Evolutionary conservation across 805 yeast species (phyloP), one percentile per base, ranked within the genome.

Genomic region (Metschnikowia proteae): DNA sequence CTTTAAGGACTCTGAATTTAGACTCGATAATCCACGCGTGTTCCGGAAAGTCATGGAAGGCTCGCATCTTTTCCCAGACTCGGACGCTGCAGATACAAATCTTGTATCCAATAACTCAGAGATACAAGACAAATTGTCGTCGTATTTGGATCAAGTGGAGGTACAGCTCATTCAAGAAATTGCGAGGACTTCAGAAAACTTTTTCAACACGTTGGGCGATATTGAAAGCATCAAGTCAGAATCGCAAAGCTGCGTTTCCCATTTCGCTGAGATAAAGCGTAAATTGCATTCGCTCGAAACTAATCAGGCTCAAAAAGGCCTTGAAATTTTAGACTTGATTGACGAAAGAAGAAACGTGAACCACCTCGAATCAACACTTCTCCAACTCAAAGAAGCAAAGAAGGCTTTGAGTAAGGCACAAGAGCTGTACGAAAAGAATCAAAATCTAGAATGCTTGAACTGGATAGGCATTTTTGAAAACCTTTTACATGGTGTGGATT

Each of bases 81-180:
- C 56, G 6, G 58, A 55, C 7, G 37, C 47, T 8, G 51, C 53
- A 22, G 50, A 57, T 10, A 55, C 64, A 5, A 63, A 55, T 22
- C 64, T 43, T 47, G 61, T 80, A 10, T 73, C 78, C 6, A 75
- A 81, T 55, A 79, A 80, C 58, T 73, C 81, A 7, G 68, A 74
- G 23, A 64, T 91, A 13, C 96, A 86, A 59, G 96, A 89, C 38
- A 83, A 81, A 60, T 70, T 92, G 31, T 86, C 94, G 3, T 82
- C 83, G 66, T 89, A 90, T 60, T 72, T 94, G 47, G 98, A 94
- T 62, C 75, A 82, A 0, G 89, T 92, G 0, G 99, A 92, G 66
- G 74, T 87, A 33, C 84, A 86, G 52, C 68, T 92, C 37, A 86
- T 91, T 17, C 75, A 80, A 35, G 96, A 90, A 64, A 89, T 94